Base-by-base conservation (phyloP, 1,284 basidiomycete species). In the Coriolopsis trogii region DNA sequence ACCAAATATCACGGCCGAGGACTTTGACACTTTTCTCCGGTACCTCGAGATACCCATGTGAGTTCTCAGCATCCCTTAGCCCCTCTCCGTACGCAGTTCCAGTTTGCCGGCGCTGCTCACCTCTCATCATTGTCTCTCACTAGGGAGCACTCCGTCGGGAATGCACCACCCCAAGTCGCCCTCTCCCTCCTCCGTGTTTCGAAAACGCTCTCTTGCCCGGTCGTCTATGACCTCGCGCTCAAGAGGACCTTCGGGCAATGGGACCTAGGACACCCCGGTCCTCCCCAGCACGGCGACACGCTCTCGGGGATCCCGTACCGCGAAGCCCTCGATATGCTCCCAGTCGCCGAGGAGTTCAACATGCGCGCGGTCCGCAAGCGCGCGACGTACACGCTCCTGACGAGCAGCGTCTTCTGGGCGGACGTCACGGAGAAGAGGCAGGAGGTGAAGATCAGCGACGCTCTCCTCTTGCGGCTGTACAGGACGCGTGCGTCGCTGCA, bases 401-500 rank as follows among this genome's bases (percentile, higher is more conserved):
- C 28, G 8, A 30, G 28, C 28, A 7, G 13, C 7, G 28, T 8
- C 28, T 30, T 30, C 28, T 30, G 28, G 28, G 28, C 7, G 8
- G 13, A 7, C 7, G 7, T 30, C 28, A 13, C 28, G 28, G 13
- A 30, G 28, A 13, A 30, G 8, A 30, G 28, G 13, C 28, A n/a
- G n/a, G n/a, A n/a, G 12, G 41, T 42, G 18, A 13, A 31, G 29
- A 13, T 25, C 9, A 18, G 4, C 15, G 29, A 12, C 23, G 46
- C 10, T 25, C 61, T 66, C 9, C 29, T 66, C 16, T 26, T 59
- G 24, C 48, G 51, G 12, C 53, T 67, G 10, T 43, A 64, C 39
- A 28, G 31, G 8, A 49, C 61, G 8, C 59, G 65, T 15, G 64
- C 63, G 41, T 29, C 49, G 36, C 47, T 69, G 18, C 31, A 49